These are phyloP conservation scores for Entophlyctis luteolus DNA, from an alignment of 192 early-diverging fungal genomes.

Conservation along the genomic window DNA sequence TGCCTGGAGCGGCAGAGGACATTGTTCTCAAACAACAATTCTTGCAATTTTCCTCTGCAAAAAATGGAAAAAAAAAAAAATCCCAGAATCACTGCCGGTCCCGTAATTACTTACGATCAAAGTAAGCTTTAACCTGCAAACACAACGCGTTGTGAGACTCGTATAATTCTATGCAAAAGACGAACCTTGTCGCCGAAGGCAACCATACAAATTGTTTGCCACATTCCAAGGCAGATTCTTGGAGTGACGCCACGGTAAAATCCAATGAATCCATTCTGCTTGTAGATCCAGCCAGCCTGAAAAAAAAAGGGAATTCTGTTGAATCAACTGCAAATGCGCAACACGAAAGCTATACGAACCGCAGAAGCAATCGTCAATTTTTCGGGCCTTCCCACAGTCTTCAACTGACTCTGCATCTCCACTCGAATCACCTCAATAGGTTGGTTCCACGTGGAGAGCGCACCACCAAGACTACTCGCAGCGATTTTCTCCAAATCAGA, in stretches of 20 bases:
- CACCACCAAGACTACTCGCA: conserved; percentile 86
- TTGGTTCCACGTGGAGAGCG: conserved; percentile 96
- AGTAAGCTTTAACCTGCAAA: no score
- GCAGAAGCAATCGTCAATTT: conserved; percentile 84
- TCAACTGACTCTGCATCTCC: conserved; percentile 96
- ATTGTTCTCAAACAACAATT: no score
- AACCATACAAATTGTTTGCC: conserved; percentile 91
- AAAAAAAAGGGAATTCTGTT: neutral
- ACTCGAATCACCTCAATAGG: conserved; percentile 98
- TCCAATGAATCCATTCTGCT: conserved; percentile 83
- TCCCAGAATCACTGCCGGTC: no score
- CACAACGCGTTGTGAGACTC: no score
- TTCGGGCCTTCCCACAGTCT: conserved; percentile 79
- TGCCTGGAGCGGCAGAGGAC: no score
- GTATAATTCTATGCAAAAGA: no score
- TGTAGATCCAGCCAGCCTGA: conserved; percentile 77
- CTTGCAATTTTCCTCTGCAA: no score
- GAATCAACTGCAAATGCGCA: conserved; percentile 1
- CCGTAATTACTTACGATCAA: no score
- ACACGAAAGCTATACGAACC: neutral
- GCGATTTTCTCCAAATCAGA: conserved; percentile 57
- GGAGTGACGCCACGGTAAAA: conserved; percentile 73
- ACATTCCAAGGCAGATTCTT: conserved; percentile 51
- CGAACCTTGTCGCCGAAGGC: conserved; percentile 59
- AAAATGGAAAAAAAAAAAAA: no score